Evolutionary conservation across 345 rosid species (phyloP).

Genomic region (Gossypium turneri): DNA sequence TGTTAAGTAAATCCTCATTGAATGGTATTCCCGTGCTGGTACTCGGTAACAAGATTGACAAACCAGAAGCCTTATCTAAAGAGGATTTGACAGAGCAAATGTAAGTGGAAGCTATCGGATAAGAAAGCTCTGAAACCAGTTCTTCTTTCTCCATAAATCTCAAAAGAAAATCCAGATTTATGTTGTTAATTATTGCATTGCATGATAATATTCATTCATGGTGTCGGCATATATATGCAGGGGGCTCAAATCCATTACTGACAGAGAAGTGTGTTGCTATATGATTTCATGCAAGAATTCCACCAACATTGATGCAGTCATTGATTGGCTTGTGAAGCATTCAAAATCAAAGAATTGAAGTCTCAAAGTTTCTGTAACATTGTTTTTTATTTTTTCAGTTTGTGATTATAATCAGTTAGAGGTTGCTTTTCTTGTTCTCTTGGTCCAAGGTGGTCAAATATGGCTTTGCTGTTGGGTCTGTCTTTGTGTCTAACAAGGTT

Average conservation of each 20-base stretch:
- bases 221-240: slow-evolving; percentile 24
- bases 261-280: slow-evolving; percentile 63
- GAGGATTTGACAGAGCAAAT: slow-evolving; percentile 49
- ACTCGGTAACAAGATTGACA: slow-evolving; percentile 73
- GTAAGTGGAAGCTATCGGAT: slow-evolving; percentile 29
- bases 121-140: background rate
- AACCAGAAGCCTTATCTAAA: slow-evolving; percentile 56
- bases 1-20: slow-evolving; percentile 59
- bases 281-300: slow-evolving; percentile 80
- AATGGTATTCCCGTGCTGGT: slow-evolving; percentile 64
- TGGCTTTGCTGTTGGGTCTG: slow-evolving; percentile 5
- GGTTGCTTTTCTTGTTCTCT: background rate
- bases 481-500: slow-evolving; percentile 20
- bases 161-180: background rate
- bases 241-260: slow-evolving; percentile 52
- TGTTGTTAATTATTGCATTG: background rate
- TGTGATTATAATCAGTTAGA: background rate
- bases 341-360: slow-evolving; percentile 57
- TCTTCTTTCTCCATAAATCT: background rate
- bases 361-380: slow-evolving; percentile 1
- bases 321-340: slow-evolving; percentile 74
- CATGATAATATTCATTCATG: background rate
- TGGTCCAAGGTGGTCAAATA: slow-evolving; percentile 12
- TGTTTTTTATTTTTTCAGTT: background rate
- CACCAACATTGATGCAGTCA: slow-evolving; percentile 61